A percentile compares a stretch with the other conserved stretches of the same genome.
phyloP scores from a whole-genome alignment of 305 asterid genomes.

The Ilex paraguariensis region DNA sequence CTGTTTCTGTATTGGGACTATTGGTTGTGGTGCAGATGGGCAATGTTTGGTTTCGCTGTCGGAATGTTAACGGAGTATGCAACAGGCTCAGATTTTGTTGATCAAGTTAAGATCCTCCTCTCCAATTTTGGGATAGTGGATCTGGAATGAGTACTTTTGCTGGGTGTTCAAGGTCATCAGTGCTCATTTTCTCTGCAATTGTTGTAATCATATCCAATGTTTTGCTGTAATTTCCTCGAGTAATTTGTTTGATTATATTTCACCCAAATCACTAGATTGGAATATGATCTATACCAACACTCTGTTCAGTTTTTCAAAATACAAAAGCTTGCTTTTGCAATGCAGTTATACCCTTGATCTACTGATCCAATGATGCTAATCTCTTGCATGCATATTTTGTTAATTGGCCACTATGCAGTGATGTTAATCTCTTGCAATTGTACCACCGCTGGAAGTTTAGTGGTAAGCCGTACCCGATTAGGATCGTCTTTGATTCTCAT shows the following conservation, averaged over 20 bases:
- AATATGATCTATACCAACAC: background rate
- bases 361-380: too few species aligned
- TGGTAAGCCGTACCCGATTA: too few species aligned
- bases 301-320: too few species aligned
- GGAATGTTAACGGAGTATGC: slow-evolving; percentile 95
- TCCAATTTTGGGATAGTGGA: slow-evolving; percentile 94
- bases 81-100: slow-evolving; percentile 95
- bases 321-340: too few species aligned
- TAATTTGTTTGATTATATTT: background rate
- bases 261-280: background rate
- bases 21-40: slow-evolving; percentile 71
- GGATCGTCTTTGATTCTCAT: too few species aligned
- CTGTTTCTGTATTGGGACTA: background rate
- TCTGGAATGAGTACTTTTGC: slow-evolving; percentile 51
- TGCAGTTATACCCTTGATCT: too few species aligned
- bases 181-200: background rate
- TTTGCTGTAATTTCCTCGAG: background rate
- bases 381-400: too few species aligned
- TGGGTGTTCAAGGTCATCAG: slow-evolving; percentile 8
- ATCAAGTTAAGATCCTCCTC: slow-evolving; percentile 90
- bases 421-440: too few species aligned
- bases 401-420: too few species aligned
- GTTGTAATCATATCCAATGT: background rate
- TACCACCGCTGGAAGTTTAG: too few species aligned
- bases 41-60: slow-evolving; percentile 98